phyloP scores from a whole-genome alignment of 768 basidiomycete genomes.

The Leccinum longicurvipes region DNA sequence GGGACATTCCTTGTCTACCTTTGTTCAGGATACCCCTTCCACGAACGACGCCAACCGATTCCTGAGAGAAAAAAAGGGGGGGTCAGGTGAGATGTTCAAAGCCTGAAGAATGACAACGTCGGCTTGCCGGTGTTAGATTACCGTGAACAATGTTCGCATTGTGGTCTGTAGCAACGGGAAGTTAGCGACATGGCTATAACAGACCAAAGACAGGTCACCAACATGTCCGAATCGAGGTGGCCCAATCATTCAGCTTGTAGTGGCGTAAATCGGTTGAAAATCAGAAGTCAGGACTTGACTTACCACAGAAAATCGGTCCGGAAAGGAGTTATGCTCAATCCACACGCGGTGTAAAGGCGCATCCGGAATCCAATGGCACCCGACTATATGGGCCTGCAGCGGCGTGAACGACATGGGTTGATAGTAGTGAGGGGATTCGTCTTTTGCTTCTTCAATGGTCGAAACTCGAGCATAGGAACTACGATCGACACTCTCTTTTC shows the following conservation, averaged over 20 bases:
- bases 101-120: neutral
- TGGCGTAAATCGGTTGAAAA: too few relatives aligned
- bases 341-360: neutral
- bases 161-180: neutral
- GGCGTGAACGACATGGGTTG: neutral
- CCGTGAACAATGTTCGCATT: neutral
- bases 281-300: neutral
- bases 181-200: neutral
- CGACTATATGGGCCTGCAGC: neutral
- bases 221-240: neutral
- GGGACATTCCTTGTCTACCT: neutral
- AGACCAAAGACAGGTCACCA: neutral
- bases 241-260: constrained; percentile 7
- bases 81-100: neutral
- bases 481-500: too few relatives aligned
- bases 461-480: too few relatives aligned
- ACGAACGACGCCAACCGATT: neutral
- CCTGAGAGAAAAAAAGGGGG: neutral
- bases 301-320: neutral
- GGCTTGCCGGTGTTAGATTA: constrained; percentile 6
- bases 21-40: constrained; percentile 6
- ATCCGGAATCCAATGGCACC: neutral
- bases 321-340: neutral
- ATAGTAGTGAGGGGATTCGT: neutral
- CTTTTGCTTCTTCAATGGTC: neutral